These are phyloP conservation scores for Datisca glomerata DNA, from an alignment of 306 rosid species.

Conservation along the genomic window DNA sequence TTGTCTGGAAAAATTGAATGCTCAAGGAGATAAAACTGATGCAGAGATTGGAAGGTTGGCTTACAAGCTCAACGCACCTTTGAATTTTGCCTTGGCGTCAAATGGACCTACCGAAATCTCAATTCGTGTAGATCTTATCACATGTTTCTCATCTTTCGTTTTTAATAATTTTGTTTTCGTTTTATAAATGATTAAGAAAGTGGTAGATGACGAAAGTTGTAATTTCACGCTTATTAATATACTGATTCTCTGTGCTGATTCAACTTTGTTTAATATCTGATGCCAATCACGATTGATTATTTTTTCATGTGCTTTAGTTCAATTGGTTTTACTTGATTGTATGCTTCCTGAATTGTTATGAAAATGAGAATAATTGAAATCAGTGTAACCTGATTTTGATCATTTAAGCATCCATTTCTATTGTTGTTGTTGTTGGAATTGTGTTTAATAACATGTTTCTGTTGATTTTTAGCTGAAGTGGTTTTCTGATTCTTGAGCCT, in stretches of 20 bases:
- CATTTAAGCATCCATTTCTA: too few relatives aligned
- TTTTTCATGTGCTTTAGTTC: background rate
- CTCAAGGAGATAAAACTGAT: conserved; percentile 60
- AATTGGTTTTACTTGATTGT: too few relatives aligned
- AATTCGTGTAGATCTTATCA: background rate
- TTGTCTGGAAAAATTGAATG: conserved; percentile 1
- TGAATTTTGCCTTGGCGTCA: conserved; percentile 56
- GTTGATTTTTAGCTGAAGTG: too few relatives aligned
- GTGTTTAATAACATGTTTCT: too few relatives aligned
- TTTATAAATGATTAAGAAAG: background rate
- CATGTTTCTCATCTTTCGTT: background rate
- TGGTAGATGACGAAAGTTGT: conserved; percentile 63
- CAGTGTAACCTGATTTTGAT: too few relatives aligned
- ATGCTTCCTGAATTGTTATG: too few relatives aligned
- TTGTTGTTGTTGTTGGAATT: too few relatives aligned
- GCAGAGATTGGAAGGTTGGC: conserved; percentile 64
- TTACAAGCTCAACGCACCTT: conserved; percentile 80
- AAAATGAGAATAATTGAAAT: too few relatives aligned
- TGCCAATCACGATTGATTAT: conserved; percentile 15
- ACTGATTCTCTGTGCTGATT: conserved; percentile 61
- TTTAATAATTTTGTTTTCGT: too few relatives aligned
- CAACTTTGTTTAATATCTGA: conserved; percentile 37
- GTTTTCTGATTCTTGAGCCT: too few relatives aligned
- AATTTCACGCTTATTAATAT: conserved; percentile 79
- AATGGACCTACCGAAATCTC: conserved; percentile 52